Evolutionary conservation across 176 grass and related monocot species (phyloP).

Genomic region (Triticum turgidum): DNA sequence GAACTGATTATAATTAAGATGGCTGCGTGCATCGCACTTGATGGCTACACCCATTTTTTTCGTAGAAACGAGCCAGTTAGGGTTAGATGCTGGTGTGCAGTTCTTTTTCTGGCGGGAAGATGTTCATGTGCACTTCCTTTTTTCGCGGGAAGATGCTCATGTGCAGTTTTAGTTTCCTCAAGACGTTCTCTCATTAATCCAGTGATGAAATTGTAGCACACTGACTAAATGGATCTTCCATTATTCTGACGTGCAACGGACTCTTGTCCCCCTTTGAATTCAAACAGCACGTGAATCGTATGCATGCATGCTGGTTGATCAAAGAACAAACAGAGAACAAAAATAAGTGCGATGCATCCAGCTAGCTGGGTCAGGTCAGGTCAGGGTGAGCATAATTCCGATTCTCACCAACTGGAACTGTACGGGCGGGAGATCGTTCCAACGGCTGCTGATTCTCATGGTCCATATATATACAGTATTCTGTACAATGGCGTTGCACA

Average conservation of each 20-base stretch:
- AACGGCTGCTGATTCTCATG: slow-evolving; percentile 16
- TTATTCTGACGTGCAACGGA: neutral
- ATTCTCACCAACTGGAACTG: neutral
- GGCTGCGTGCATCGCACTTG: neutral
- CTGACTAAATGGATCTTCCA: too few species aligned
- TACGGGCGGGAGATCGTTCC: slow-evolving; percentile 22
- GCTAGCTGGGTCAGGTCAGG: slow-evolving; percentile 2
- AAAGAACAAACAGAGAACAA: neutral
- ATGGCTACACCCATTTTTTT: too few species aligned
- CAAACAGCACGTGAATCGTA: slow-evolving; percentile 3
- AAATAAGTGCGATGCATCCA: slow-evolving; percentile 4
- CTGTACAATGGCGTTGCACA: neutral
- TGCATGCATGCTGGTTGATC: neutral
- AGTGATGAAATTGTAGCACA: neutral
- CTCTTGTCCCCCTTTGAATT: neutral
- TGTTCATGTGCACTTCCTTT: too few species aligned
- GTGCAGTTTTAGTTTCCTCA: too few species aligned
- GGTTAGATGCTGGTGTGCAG: too few species aligned
- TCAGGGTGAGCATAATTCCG: neutral
- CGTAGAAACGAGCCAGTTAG: too few species aligned
- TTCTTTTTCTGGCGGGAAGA: too few species aligned
- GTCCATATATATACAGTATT: neutral
- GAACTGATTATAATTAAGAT: neutral
- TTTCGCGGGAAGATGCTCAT: too few species aligned
- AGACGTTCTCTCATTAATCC: neutral